Evolutionary conservation across 2,329 filamentous ascomycete species (phyloP), one percentile per base, ranked within the genome.

Genomic region (Pyrenochaeta sp.): DNA sequence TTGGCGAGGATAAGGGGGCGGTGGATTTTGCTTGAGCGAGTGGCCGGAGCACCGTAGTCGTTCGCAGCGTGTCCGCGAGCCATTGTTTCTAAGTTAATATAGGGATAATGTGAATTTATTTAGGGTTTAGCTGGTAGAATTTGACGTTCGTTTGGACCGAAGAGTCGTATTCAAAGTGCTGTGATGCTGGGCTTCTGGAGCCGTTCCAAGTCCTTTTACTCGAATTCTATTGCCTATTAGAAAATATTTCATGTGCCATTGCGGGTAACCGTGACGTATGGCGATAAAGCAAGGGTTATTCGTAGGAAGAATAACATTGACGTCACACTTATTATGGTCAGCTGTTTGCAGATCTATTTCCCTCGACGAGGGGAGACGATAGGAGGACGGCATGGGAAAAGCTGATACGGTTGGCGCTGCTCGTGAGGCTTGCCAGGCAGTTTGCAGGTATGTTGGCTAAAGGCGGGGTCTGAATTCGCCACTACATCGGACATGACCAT

Each of bases 1-100:
- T 54, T 63, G 12, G 55, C 55, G 10, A 58, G 47, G 47, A 65
- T 44, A 12, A 51, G 45, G 4, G 60, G 61, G 15, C 60, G 61
- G 31, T 51, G 45, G 1, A 48, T 36, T 41, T 29, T 54, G 54
- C 33, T 53, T 1, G 54, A 46, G 46, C 49, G 52, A 9, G 46
- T 37, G 21, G 58, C 17, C 11, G 60, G 57, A 3, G 56, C 29
- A 33, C 56, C 57, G 23, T 63, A 58, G 54, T 63, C 57, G 48
- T 31, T 57, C 18, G 43, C 12, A 32, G 21, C 33, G 51, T 42
- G 23, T 27, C 23, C 23, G 9, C 23, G 4, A 43, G 39, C 32
- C 53, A 56, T 56, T 44, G 36, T 48, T 23, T 32, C n/a, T 18
- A 9, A 27, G 9, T 5, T 27, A 9, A 9, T 27, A 27, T 27